Percentiles rank a stretch among this genome's conserved stretches.
These are phyloP conservation scores for Pythium pyrilobum DNA, from an alignment of 352 stramenopile species.

Conservation along the genomic window DNA sequence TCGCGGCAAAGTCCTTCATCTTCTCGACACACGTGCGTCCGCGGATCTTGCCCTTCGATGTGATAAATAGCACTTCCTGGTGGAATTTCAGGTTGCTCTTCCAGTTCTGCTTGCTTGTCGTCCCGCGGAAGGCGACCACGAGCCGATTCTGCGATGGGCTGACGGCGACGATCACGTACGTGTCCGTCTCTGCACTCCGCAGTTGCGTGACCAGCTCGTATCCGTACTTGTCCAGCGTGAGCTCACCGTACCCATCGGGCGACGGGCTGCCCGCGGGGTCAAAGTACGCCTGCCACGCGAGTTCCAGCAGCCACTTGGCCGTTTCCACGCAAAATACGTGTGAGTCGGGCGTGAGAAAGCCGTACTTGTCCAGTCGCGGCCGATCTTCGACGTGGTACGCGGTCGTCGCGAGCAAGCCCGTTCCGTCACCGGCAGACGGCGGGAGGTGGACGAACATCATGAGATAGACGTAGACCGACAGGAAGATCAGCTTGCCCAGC, in stretches of 20 bases:
- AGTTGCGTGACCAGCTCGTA: slow-evolving; percentile 86
- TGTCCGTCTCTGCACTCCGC: slow-evolving; percentile 67
- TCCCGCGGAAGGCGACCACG: slow-evolving; percentile 83
- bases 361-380: slow-evolving; percentile 51
- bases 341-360: slow-evolving; percentile 58
- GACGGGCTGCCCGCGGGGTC: slow-evolving; percentile 71
- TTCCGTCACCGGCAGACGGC: slow-evolving; percentile 39
- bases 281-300: slow-evolving; percentile 87
- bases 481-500: slow-evolving; percentile 67
- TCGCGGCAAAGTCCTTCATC: slow-evolving; percentile 55
- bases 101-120: slow-evolving; percentile 85
- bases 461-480: slow-evolving; percentile 80
- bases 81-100: slow-evolving; percentile 84
- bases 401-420: slow-evolving; percentile 52
- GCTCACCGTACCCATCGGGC: slow-evolving; percentile 70
- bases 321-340: slow-evolving; percentile 88
- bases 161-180: slow-evolving; percentile 58
- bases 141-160: slow-evolving; percentile 59
- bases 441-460: slow-evolving; percentile 82
- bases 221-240: slow-evolving; percentile 59
- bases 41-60: slow-evolving; percentile 46
- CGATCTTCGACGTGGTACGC: slow-evolving; percentile 69
- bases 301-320: slow-evolving; percentile 69
- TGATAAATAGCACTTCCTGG: slow-evolving; percentile 75
- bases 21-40: slow-evolving; percentile 57